A percentile compares a stretch with the other conserved stretches of the same genome.
Conservation (phyloP, 2,329 filamentous ascomycete species). For the Lasiodiplodia gonubiensis region DNA sequence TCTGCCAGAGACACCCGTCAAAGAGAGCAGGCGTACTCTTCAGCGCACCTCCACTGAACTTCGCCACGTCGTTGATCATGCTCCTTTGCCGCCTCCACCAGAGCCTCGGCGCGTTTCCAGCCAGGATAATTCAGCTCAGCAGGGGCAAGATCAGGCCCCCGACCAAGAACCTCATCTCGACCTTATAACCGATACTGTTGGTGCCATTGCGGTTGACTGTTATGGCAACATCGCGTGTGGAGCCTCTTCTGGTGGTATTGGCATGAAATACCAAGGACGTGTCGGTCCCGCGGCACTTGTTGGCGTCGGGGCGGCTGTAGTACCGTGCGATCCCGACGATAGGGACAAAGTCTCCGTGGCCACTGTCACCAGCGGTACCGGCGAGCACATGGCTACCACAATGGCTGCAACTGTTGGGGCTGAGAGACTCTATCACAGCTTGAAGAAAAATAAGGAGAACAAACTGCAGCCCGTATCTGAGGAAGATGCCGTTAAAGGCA, state of each 20-base stretch:
- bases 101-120: neutral
- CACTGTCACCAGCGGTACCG: constrained; percentile 89
- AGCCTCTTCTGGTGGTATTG: constrained; percentile 95
- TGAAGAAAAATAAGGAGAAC: constrained; percentile 65
- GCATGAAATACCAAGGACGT: constrained; percentile 94
- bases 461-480: constrained; percentile 68
- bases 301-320: constrained; percentile 85
- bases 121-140: neutral
- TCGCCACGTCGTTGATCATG: constrained; percentile 14
- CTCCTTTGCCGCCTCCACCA: constrained; percentile 16
- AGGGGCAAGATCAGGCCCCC: neutral
- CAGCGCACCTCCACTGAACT: constrained; percentile 18
- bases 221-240: constrained; percentile 89
- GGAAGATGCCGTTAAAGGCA: constrained; percentile 76
- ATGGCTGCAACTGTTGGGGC: constrained; percentile 88
- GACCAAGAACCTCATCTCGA: constrained; percentile 50
- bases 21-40: neutral
- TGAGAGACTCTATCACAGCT: constrained; percentile 78
- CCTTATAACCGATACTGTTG: constrained; percentile 89
- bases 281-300: constrained; percentile 92
- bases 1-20: neutral
- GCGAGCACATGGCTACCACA: constrained; percentile 96
- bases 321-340: constrained; percentile 77
- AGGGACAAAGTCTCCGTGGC: constrained; percentile 73
- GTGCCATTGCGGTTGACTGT: constrained; percentile 89